phyloP scores from a whole-genome alignment of 164 flowering plant genomes.

The Malania oleifera region DNA sequence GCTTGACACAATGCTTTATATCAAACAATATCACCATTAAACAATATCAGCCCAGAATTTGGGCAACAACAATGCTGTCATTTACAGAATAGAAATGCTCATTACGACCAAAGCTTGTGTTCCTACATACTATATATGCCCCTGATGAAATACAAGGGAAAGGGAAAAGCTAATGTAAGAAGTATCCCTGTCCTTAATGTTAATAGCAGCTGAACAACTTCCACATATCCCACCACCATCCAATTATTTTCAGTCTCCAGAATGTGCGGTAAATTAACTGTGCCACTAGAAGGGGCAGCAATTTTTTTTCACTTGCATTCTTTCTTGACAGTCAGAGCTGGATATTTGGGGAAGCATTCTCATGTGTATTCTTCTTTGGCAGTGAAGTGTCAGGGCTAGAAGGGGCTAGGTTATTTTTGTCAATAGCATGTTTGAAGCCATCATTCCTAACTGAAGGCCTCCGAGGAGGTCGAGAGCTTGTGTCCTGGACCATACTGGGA shows the following conservation, averaged over 20 bases:
- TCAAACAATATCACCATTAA: too few relatives aligned
- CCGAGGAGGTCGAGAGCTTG: slow-evolving; percentile 31
- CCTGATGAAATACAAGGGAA: too few relatives aligned
- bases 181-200: too few relatives aligned
- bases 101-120: too few relatives aligned
- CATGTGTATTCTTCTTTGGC: slow-evolving; percentile 30
- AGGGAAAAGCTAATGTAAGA: too few relatives aligned
- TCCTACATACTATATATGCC: too few relatives aligned
- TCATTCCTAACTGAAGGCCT: slow-evolving; percentile 26
- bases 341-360: slow-evolving; percentile 73
- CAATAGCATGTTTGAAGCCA: slow-evolving; percentile 19
- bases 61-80: too few relatives aligned
- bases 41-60: too few relatives aligned
- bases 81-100: too few relatives aligned
- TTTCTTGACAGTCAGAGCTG: slow-evolving; percentile 24
- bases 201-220: too few relatives aligned
- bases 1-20: too few relatives aligned
- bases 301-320: not conserved
- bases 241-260: not conserved
- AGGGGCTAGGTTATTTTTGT: slow-evolving; percentile 23
- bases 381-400: slow-evolving; percentile 19
- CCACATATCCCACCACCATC: not conserved
- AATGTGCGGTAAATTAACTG: not conserved
- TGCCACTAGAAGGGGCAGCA: not conserved
- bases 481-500: slow-evolving; percentile 19